Evolutionary conservation across 2,329 filamentous ascomycete genomes (phyloP).

Genomic region (Cladosporium austrohemisphaericum): DNA sequence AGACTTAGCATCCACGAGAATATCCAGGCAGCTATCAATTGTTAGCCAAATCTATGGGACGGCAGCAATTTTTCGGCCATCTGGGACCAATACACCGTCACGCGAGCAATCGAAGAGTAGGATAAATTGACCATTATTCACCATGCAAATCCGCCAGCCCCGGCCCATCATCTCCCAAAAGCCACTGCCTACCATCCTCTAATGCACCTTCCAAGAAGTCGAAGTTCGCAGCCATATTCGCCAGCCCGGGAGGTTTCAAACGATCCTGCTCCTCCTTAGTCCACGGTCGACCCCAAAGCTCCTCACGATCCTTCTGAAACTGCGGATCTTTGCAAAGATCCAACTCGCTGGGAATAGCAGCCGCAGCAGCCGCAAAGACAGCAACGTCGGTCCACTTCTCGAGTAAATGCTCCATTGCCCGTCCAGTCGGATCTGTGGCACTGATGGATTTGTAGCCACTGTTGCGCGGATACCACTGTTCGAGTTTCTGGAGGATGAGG

Average conservation of each 20-base stretch:
- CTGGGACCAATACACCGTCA: no score
- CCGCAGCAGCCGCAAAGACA: conserved; percentile 15
- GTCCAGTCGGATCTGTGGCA: conserved; percentile 5
- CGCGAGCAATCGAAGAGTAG: neutral
- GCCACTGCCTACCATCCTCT: conserved; percentile 23
- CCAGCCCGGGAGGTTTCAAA: conserved; percentile 16
- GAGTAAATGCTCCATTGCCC: conserved; percentile 16
- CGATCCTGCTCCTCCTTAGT: conserved; percentile 13
- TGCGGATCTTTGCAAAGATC: conserved; percentile 14
- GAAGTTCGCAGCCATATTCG: conserved; percentile 20
- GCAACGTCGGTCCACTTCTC: conserved; percentile 18
- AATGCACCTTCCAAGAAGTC: conserved; percentile 24
- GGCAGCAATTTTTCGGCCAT: no score
- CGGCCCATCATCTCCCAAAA: conserved; percentile 16
- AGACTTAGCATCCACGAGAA: conserved; percentile 23
- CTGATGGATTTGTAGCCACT: neutral
- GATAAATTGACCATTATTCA: neutral
- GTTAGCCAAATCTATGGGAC: no score
- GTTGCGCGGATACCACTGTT: conserved; percentile 19
- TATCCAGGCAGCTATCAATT: conserved; percentile 19
- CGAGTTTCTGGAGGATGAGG: conserved; percentile 29
- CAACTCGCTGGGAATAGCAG: conserved; percentile 11
- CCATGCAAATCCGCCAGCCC: conserved; percentile 23
- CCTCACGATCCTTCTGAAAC: conserved; percentile 17
- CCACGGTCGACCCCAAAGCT: conserved; percentile 20